phyloP scores from a whole-genome alignment of 148 eudicot genomes.

The Hydrangea macrophylla region DNA sequence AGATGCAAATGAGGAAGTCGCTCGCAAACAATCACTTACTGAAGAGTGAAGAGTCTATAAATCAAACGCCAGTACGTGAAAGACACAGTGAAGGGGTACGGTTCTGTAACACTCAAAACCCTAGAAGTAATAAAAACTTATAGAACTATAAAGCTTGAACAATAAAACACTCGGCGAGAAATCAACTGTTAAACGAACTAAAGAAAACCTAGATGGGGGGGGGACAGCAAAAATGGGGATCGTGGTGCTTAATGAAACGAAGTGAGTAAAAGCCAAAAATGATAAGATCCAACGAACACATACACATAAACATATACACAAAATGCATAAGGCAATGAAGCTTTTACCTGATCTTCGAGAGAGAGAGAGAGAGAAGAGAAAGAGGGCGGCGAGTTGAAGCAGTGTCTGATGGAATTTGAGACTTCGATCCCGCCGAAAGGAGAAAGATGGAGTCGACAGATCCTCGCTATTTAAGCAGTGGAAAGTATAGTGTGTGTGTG shows the following conservation, averaged over 20 bases:
- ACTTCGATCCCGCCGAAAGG: constrained; percentile 8
- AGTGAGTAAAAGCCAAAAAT: not conserved
- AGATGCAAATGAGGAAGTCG: no score
- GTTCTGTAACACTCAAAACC: not conserved
- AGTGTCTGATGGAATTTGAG: not conserved
- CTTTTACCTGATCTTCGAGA: not conserved
- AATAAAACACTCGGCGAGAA: not conserved
- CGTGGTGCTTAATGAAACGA: not conserved
- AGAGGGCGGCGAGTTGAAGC: not conserved
- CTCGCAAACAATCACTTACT: not conserved
- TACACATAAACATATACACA: not conserved
- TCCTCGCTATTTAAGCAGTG: not conserved
- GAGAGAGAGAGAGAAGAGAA: not conserved
- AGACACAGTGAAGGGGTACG: not conserved
- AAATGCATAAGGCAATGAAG: not conserved
- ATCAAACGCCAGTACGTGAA: not conserved
- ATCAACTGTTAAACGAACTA: not conserved
- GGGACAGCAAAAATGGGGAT: no score
- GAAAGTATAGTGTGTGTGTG: not conserved
- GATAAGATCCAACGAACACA: not conserved
- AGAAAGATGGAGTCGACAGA: not conserved
- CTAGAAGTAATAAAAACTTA: not conserved
- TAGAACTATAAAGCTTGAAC: not conserved
- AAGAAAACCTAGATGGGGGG: not conserved
- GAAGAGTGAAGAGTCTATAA: not conserved